Conservation (phyloP, 176 grass and related monocot species). For the Ensete ventricosum region DNA sequence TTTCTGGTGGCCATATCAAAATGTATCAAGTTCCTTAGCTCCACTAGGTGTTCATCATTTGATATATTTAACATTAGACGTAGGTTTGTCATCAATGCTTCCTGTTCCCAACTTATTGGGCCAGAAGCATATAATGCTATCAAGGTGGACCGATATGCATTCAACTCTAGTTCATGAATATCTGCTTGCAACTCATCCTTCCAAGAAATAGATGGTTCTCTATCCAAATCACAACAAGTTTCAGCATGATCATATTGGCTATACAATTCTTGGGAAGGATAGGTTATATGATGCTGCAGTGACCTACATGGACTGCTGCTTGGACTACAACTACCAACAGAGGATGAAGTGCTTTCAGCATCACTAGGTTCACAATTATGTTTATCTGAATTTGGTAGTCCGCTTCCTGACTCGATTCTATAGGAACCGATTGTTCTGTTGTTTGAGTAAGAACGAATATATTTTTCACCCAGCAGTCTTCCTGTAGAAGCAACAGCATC, state of each 20-base stretch:
- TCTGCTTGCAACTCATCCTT: constrained; percentile 26
- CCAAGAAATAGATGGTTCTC: constrained; percentile 29
- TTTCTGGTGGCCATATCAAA: neutral
- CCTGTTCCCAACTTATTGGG: constrained; percentile 92
- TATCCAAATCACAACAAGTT: constrained; percentile 44
- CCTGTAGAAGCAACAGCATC: constrained; percentile 52
- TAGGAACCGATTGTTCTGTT: constrained; percentile 28
- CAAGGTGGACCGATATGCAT: constrained; percentile 83
- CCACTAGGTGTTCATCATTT: constrained; percentile 81
- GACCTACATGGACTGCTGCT: constrained; percentile 27
- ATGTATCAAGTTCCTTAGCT: constrained; percentile 60
- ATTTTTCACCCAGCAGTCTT: constrained; percentile 31
- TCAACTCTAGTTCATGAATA: constrained; percentile 73
- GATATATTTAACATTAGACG: constrained; percentile 86
- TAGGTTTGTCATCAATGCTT: constrained; percentile 84
- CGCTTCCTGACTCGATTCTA: constrained; percentile 8
- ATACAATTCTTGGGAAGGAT: constrained; percentile 21
- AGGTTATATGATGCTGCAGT: neutral
- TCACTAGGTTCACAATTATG: constrained; percentile 28
- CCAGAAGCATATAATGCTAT: constrained; percentile 70
- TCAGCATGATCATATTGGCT: constrained; percentile 40
- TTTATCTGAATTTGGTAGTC: neutral
- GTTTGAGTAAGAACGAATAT: constrained; percentile 39
- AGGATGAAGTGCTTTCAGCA: constrained; percentile 46
- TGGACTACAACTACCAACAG: constrained; percentile 78